Conservation (phyloP, 768 basidiomycete species). For the Leccinellum luteum region DNA sequence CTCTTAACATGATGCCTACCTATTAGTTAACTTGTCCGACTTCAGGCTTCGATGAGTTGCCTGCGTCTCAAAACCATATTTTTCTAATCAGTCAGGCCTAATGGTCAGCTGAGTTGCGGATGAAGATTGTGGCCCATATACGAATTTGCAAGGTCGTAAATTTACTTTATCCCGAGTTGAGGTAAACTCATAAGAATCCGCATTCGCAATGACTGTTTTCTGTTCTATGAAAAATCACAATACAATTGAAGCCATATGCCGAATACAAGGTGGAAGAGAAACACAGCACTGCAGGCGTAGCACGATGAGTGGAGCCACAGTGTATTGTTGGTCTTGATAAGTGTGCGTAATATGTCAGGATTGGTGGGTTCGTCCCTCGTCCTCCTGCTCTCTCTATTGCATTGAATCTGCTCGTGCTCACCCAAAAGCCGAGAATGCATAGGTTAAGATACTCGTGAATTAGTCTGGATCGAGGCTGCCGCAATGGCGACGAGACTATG, state of each 20-base stretch:
- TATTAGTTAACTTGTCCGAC: constrained; percentile 3
- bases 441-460: no score
- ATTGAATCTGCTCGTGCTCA: background rate
- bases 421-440: no score
- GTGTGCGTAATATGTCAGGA: background rate
- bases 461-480: no score
- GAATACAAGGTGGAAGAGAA: background rate
- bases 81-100: background rate
- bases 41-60: background rate
- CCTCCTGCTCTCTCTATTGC: background rate
- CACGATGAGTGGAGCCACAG: constrained; percentile 5
- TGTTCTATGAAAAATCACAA: background rate
- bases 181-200: constrained; percentile 3
- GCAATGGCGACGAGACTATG: no score
- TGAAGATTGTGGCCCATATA: constrained; percentile 1
- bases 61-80: background rate
- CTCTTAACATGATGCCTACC: background rate
- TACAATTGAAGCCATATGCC: background rate
- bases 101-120: background rate
- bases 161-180: constrained; percentile 3
- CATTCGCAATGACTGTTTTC: background rate
- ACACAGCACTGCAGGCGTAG: background rate
- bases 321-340: background rate
- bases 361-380: background rate
- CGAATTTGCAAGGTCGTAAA: constrained; percentile 3